phyloP scores from a whole-genome alignment of 2,329 filamentous ascomycete species.

The Fusarium subtropicale region DNA sequence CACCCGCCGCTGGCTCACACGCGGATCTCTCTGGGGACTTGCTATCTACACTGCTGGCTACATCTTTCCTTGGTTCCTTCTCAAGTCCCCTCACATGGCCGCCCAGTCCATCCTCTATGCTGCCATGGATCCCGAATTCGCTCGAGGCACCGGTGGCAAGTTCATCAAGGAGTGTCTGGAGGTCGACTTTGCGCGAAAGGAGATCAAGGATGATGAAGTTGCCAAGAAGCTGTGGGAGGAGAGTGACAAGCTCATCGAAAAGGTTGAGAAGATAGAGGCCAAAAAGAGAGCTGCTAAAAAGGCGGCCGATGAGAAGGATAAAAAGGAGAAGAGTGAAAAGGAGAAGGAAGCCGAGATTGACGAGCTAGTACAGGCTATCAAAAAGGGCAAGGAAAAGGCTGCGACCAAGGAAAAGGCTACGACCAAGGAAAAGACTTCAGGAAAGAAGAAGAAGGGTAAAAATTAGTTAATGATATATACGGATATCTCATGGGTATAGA shows the following conservation, averaged over 20 bases:
- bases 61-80: conserved; percentile 83
- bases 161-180: conserved; percentile 91
- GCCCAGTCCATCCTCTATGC: conserved; percentile 89
- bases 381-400: conserved; percentile 53
- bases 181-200: conserved; percentile 75
- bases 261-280: conserved; percentile 77
- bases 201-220: conserved; percentile 80
- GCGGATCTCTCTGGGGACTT: conserved; percentile 85
- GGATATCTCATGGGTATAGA: conserved; percentile 8
- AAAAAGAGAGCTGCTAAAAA: conserved; percentile 59
- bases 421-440: conserved; percentile 39
- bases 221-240: conserved; percentile 92
- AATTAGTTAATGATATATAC: conserved; percentile 34
- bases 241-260: conserved; percentile 85
- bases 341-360: conserved; percentile 50
- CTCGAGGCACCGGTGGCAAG: conserved; percentile 72
- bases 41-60: conserved; percentile 81
- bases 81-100: conserved; percentile 86
- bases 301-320: conserved; percentile 51
- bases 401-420: conserved; percentile 44
- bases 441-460: conserved; percentile 46
- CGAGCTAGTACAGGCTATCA: conserved; percentile 58
- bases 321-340: conserved; percentile 53
- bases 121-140: conserved; percentile 81
- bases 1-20: conserved; percentile 85